These are phyloP conservation scores for Aspergillus sclerotialis DNA, from an alignment of 2,329 filamentous ascomycete genomes.

Conservation along the genomic window DNA sequence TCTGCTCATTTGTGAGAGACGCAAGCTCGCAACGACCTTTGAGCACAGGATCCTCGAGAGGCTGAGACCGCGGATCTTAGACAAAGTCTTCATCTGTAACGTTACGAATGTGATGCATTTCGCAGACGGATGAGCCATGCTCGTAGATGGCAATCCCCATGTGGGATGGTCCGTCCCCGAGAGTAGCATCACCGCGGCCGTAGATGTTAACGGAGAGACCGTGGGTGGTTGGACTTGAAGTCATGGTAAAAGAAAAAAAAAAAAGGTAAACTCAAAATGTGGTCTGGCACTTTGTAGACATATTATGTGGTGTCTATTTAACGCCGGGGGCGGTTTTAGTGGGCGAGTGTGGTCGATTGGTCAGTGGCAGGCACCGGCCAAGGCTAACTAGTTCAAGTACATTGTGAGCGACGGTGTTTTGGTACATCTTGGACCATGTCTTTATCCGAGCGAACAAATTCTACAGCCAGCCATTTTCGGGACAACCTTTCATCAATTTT, in stretches of 20 bases:
- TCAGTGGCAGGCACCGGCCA: too few species aligned
- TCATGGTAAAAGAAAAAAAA: too few species aligned
- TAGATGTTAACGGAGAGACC: conserved; percentile 14
- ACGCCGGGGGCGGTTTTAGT: too few species aligned
- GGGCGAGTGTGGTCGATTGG: too few species aligned
- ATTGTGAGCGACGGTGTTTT: conserved; percentile 1
- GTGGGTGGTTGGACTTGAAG: not conserved
- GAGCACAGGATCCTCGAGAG: conserved; percentile 12
- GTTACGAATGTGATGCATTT: conserved; percentile 17
- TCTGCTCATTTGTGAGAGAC: conserved; percentile 6
- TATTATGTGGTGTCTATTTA: too few species aligned
- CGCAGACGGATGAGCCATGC: conserved; percentile 11
- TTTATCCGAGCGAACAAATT: conserved; percentile 1
- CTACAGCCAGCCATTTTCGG: conserved; percentile 1
- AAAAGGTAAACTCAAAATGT: too few species aligned
- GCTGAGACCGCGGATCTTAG: conserved; percentile 14
- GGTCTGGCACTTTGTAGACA: too few species aligned
- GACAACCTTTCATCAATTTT: conserved; percentile 1
- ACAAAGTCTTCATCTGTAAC: conserved; percentile 11
- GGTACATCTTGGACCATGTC: conserved; percentile 1
- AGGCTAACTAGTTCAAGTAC: conserved; percentile 1
- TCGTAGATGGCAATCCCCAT: conserved; percentile 14
- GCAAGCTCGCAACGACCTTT: conserved; percentile 13
- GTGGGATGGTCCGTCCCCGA: conserved; percentile 15
- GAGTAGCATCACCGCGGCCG: conserved; percentile 13